Evolutionary conservation across 2,329 filamentous ascomycete species (phyloP).

Genomic region (Fusarium burgessii): DNA sequence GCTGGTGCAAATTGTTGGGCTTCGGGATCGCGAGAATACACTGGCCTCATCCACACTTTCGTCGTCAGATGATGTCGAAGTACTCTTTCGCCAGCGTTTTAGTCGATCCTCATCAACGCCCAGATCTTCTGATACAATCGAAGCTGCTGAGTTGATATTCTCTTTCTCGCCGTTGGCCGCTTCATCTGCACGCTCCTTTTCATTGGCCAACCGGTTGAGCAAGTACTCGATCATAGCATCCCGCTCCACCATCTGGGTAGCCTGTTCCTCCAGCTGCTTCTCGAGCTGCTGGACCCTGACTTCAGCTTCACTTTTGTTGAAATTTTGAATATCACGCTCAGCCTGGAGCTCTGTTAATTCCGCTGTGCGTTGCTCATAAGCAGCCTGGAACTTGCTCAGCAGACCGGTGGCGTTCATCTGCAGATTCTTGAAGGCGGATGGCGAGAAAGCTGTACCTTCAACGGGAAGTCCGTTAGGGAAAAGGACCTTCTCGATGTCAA

Average conservation of each 20-base stretch:
- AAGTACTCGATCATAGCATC: conserved; percentile 64
- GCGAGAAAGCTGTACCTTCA: conserved; percentile 66
- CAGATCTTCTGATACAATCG: conserved; percentile 65
- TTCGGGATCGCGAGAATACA: conserved; percentile 71
- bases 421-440: conserved; percentile 71
- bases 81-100: conserved; percentile 58
- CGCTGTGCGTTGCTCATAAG: conserved; percentile 66
- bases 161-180: conserved; percentile 47
- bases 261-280: conserved; percentile 71
- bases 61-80: conserved; percentile 64
- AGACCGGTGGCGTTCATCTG: conserved; percentile 68
- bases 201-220: conserved; percentile 63
- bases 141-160: conserved; percentile 52
- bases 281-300: conserved; percentile 66
- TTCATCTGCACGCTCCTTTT: conserved; percentile 62
- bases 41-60: conserved; percentile 63
- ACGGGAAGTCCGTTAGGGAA: conserved; percentile 60
- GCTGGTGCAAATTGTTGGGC: conserved; percentile 63
- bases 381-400: conserved; percentile 67
- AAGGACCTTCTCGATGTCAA: conserved; percentile 67
- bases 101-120: conserved; percentile 64
- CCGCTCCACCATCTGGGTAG: conserved; percentile 64
- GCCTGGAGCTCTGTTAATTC: conserved; percentile 64
- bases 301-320: conserved; percentile 68
- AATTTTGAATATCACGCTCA: conserved; percentile 65